Evolutionary conservation across 805 yeast species (phyloP).

Genomic region (Suhomyces xylopsoci): DNA sequence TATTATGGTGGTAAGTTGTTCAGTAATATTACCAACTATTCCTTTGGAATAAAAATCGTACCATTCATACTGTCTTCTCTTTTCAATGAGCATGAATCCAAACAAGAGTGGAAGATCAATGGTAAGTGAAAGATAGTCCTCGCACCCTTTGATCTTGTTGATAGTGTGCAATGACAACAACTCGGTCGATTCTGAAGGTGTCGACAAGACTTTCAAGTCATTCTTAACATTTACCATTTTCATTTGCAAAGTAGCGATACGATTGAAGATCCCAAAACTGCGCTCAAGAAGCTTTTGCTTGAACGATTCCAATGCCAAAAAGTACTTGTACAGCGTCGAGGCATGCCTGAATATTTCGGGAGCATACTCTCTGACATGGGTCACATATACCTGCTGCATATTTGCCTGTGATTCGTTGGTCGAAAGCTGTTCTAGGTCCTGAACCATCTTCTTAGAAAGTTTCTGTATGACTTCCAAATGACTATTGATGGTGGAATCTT

Average conservation of each 20-base stretch:
- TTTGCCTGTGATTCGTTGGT: constrained; percentile 6
- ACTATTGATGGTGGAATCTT: constrained; percentile 11
- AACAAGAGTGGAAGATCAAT: constrained; percentile 69
- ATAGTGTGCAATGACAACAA: constrained; percentile 17
- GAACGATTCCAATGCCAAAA: constrained; percentile 31
- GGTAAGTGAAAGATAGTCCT: constrained; percentile 42
- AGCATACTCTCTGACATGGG: constrained; percentile 14
- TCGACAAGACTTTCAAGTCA: constrained; percentile 25
- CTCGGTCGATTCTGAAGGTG: constrained; percentile 10
- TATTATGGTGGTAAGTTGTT: constrained; percentile 53
- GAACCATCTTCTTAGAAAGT: constrained; percentile 11
- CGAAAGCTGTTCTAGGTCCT: constrained; percentile 17
- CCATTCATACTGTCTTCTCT: constrained; percentile 60
- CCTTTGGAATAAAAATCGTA: constrained; percentile 39
- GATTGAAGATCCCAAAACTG: constrained; percentile 25
- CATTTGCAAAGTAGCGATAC: constrained; percentile 37
- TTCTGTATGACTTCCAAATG: constrained; percentile 9
- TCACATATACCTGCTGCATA: constrained; percentile 22
- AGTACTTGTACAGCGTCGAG: constrained; percentile 29
- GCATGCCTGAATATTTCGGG: constrained; percentile 33
- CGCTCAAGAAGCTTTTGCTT: constrained; percentile 20
- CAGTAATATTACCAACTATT: constrained; percentile 46
- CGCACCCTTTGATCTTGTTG: constrained; percentile 26
- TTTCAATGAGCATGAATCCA: constrained; percentile 66
- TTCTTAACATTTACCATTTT: constrained; percentile 31